Percentiles rank a stretch among this genome's conserved stretches.
phyloP scores from a whole-genome alignment of 2,329 filamentous ascomycete species.

The Lecanicillium sp. region DNA sequence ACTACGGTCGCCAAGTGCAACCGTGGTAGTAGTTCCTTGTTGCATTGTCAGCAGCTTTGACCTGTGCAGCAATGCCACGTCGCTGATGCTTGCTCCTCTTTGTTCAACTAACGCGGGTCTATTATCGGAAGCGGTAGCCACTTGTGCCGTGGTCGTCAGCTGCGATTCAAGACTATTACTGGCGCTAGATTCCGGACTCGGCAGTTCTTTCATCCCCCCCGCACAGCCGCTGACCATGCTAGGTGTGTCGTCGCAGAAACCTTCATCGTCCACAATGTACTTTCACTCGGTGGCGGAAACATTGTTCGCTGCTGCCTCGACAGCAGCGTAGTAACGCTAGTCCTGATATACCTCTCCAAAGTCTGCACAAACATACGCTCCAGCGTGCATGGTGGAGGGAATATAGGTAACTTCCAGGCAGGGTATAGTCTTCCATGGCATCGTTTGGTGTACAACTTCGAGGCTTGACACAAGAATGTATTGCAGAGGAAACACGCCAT shows the following conservation, averaged over 20 bases:
- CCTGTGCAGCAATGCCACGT: background rate
- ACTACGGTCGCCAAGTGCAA: background rate
- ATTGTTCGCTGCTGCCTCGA: no score
- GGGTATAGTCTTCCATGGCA: constrained; percentile 36
- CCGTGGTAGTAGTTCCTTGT: background rate
- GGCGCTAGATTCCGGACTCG: background rate
- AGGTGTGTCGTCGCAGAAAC: constrained; percentile 1
- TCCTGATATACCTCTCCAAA: no score
- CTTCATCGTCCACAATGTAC: constrained; percentile 1
- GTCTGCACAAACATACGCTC: background rate
- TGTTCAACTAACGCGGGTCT: background rate
- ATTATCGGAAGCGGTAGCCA: background rate
- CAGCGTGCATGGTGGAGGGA: background rate
- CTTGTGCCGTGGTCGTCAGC: background rate
- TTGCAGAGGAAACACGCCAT: constrained; percentile 45
- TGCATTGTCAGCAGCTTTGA: constrained; percentile 1
- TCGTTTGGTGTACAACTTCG: constrained; percentile 29
- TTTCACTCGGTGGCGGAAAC: background rate
- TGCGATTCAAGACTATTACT: background rate
- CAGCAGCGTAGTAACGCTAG: no score
- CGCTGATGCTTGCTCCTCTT: background rate
- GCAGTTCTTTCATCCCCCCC: background rate
- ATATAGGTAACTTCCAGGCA: constrained; percentile 3
- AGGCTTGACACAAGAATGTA: constrained; percentile 33
- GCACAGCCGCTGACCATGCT: background rate